phyloP scores from a whole-genome alignment of 371 early-diverging fungal species.

The Mucor velutinosus region DNA sequence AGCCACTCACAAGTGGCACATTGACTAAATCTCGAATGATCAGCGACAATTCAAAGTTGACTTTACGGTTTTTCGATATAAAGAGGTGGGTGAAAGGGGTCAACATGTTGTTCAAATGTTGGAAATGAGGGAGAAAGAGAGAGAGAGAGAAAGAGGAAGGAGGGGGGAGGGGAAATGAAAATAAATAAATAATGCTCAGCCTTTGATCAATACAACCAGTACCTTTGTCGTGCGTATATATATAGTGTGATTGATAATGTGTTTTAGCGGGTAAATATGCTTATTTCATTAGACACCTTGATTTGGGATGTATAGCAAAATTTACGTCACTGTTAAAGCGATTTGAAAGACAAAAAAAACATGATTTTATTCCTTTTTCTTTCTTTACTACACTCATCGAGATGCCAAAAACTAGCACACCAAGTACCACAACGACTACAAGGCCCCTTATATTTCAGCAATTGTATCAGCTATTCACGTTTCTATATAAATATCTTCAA shows the following conservation, averaged over 20 bases:
- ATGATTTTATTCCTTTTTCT: neutral
- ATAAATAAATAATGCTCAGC: neutral
- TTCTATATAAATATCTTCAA: slow-evolving; percentile 7
- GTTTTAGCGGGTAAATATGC: neutral
- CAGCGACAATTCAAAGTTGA: slow-evolving; percentile 28
- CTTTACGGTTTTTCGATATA: slow-evolving; percentile 33
- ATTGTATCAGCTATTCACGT: slow-evolving; percentile 2
- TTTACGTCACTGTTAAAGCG: slow-evolving; percentile 4
- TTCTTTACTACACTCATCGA: neutral
- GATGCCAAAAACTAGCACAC: slow-evolving; percentile 1
- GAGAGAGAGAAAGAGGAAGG: neutral
- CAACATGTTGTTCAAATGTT: neutral
- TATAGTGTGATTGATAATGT: neutral
- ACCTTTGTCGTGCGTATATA: neutral
- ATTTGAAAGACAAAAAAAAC: neutral
- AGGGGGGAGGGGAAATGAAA: neutral
- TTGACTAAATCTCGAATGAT: slow-evolving; percentile 36
- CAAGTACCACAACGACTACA: neutral
- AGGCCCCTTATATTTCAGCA: slow-evolving; percentile 11
- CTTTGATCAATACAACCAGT: neutral
- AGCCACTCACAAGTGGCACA: slow-evolving; percentile 41
- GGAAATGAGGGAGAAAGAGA: neutral
- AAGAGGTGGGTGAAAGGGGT: slow-evolving; percentile 29
- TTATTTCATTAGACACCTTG: neutral
- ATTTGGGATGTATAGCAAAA: neutral